Base-by-base conservation (phyloP, 2,329 filamentous ascomycete genomes). In the Epichloe scottii region DNA sequence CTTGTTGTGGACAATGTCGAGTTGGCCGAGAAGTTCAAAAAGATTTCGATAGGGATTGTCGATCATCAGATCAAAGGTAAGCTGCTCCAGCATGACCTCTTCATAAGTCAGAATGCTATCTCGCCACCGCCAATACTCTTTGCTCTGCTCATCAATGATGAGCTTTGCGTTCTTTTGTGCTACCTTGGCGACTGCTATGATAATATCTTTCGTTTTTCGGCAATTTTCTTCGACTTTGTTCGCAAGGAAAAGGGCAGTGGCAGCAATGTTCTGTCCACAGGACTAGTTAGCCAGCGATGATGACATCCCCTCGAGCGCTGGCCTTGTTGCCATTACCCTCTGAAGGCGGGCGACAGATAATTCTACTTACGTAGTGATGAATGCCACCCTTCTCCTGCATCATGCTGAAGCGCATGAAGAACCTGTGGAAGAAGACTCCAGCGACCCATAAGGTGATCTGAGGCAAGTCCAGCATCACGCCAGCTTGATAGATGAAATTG, bases 201-300 rank as follows among this genome's bases (percentile, higher is more conserved):
- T 91, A 54, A 98, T 77, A 57, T 96, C 89, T 62, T 89, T 94
- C 59, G 95, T 95, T 69, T 95, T 95, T 46, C 91, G 84, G 63
- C 89, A 94, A 64, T 94, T 95, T 65, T 98, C 93, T 64, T 98
- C 91, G 19, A 94, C 91, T 67, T 98, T 98, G 59, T 94, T 96
- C 8, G 93, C 91, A 10, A 98, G 78, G 60, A 97, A 98, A 2
- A 98, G 76, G 2, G 89, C 81, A 0, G 90, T 95, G 0, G 90
- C 93, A 11, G 90, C 93, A 53, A 95, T 88, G 60, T 84, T 84
- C 82, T 85, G 62, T 56, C 57, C 40, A 39, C 45, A 30, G 23
- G 17, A 14, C 30, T 11, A 38, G 33, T 15, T n/a, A 37, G 30
- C 48, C n/a, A 53, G 44, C 23, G 10, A 26, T 14, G 34, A 21